Conservation (phyloP, 331 rosid species). For the Quercus lobata region DNA sequence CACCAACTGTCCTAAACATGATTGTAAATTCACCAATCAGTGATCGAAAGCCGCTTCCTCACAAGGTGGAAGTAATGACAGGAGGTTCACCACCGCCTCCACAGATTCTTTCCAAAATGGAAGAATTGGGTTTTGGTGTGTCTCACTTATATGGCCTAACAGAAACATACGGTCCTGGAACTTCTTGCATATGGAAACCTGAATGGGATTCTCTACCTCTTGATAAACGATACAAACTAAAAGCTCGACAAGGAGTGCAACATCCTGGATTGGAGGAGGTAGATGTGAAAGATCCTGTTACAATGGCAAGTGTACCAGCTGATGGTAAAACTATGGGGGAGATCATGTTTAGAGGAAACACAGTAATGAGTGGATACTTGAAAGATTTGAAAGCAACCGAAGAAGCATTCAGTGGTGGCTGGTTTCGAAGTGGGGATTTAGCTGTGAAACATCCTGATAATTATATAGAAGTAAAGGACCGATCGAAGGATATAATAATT, state of each 20-base stretch:
- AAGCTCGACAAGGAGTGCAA: constrained; percentile 65
- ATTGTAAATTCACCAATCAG: constrained; percentile 37
- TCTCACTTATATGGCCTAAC: constrained; percentile 70
- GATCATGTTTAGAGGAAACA: constrained; percentile 74
- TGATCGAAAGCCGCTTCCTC: constrained; percentile 32
- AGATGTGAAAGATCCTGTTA: constrained; percentile 51
- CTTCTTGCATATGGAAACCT: constrained; percentile 60
- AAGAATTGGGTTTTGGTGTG: constrained; percentile 56
- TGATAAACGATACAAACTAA: constrained; percentile 29
- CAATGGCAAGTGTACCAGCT: constrained; percentile 50
- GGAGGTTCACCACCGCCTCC: constrained; percentile 77
- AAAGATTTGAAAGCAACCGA: constrained; percentile 62
- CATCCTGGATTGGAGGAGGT: constrained; percentile 51
- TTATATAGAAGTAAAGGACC: constrained; percentile 68
- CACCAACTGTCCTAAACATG: constrained; percentile 62
- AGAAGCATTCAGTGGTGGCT: constrained; percentile 61
- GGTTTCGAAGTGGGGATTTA: constrained; percentile 73
- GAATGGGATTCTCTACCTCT: constrained; percentile 57
- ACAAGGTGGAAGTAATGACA: constrained; percentile 45
- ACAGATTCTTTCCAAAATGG: constrained; percentile 57
- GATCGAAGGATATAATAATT: constrained; percentile 58
- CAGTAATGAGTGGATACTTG: constrained; percentile 76
- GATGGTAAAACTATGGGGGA: constrained; percentile 73
- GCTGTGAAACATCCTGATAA: constrained; percentile 67
- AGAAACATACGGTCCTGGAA: constrained; percentile 66